These are phyloP conservation scores for Aureobasidium zeae DNA, from an alignment of 2,329 filamentous ascomycete species.

Conservation along the genomic window DNA sequence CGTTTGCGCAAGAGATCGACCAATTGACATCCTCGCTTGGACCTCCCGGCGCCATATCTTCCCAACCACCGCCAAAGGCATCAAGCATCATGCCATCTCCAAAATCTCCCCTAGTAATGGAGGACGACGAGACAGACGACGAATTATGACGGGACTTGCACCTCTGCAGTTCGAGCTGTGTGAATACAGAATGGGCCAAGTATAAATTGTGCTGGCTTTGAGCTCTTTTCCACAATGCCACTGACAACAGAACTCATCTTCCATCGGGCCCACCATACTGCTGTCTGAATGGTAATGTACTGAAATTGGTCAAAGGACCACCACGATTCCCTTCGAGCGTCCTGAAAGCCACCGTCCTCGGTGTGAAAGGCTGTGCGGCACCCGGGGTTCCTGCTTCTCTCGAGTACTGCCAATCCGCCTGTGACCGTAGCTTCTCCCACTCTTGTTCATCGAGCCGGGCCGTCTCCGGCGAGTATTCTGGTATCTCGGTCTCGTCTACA, in stretches of 20 bases:
- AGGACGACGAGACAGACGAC: constrained; percentile 29
- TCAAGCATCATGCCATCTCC: neutral
- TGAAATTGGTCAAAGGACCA: constrained; percentile 14
- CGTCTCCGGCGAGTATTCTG: constrained; percentile 21
- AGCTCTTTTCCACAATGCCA: constrained; percentile 2
- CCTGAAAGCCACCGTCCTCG: constrained; percentile 59
- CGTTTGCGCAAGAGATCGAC: constrained; percentile 32
- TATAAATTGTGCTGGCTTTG: neutral
- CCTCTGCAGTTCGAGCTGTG: too few species aligned
- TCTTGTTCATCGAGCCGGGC: constrained; percentile 37
- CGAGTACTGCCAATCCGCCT: constrained; percentile 28
- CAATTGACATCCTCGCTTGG: neutral
- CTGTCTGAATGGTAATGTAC: constrained; percentile 25
- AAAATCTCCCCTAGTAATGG: neutral
- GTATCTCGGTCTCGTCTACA: constrained; percentile 22
- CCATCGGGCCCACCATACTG: constrained; percentile 19
- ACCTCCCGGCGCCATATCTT: too few species aligned
- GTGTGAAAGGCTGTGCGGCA: constrained; percentile 45
- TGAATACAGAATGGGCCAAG: neutral
- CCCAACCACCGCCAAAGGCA: neutral
- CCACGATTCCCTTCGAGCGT: constrained; percentile 38
- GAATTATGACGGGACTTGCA: constrained; percentile 21
- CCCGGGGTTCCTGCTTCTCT: constrained; percentile 40
- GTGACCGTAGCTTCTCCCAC: constrained; percentile 48
- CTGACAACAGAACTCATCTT: neutral